Base-by-base conservation (phyloP, 2,329 filamentous ascomycete species). In the Ramularia collo-cygni region DNA sequence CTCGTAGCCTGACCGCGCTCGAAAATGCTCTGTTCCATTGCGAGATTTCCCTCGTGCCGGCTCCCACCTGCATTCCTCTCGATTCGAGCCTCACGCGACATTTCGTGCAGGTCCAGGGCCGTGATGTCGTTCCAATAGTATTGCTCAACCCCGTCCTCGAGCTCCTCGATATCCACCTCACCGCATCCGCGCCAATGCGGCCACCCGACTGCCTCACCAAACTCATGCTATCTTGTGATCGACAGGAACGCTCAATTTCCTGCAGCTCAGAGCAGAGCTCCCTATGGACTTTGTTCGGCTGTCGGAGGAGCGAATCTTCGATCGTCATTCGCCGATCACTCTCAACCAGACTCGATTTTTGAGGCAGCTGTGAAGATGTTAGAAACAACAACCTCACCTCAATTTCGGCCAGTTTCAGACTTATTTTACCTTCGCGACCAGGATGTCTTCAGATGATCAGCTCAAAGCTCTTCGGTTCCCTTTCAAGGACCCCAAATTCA, bases 401-500 rank as follows among this genome's bases (percentile, higher is more conserved):
- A 17, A 10, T 35, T 28, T 27, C 17, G 12, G 10, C 13, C 32
- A 12, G 16, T 18, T 17, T 35, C 35, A 21, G 38, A 27, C 13
- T n/a, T n/a, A 19, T 28, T 35, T 18, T 15, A 16, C 10, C n/a
- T 27, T 39, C 6, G 4, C 9, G 24, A 33, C 19, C 35, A 40
- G 40, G 17, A 52, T 52, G 49, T 6, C 21, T 24, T 24, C 21
- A 6, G 21, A 39, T 39, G 40, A 35, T 51, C 61, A 65, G 26
- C 62, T 72, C 35, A 63, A 63, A 35, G 67, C 68, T 32, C 64
- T 72, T 66, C 63, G 66, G 48, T 63, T 60, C 42, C 58, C 58
- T 1, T 60, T 61, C 55, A 48, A 58, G 43, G 79, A 83, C 62
- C 89, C 89, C 37, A 84, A 87, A 67, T 85, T 86, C 71, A 89